Evolutionary conservation across 2,329 filamentous ascomycete species (phyloP).

Genomic region (Cytospora piceae): DNA sequence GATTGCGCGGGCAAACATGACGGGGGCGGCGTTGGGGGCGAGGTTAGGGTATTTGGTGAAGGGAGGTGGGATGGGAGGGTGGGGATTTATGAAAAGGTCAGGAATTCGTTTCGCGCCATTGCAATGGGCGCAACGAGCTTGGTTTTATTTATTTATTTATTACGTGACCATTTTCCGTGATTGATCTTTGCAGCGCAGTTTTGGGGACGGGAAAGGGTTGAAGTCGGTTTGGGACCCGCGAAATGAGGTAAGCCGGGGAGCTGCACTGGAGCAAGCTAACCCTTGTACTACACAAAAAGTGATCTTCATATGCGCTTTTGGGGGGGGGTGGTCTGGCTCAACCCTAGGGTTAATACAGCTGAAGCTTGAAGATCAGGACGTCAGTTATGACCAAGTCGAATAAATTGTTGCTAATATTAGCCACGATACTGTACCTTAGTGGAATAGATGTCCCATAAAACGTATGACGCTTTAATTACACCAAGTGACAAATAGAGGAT

Average conservation of each 20-base stretch:
- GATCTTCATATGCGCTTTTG: too few relatives aligned
- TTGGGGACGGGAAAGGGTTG: slow-evolving; percentile 23
- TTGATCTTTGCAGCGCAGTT: slow-evolving; percentile 28
- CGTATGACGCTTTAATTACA: too few relatives aligned
- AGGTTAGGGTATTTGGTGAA: background rate
- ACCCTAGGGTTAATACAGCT: background rate
- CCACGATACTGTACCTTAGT: too few relatives aligned
- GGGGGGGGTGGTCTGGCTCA: background rate
- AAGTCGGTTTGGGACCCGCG: background rate
- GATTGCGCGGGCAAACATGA: slow-evolving; percentile 27
- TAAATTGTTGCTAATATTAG: too few relatives aligned
- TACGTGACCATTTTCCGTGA: slow-evolving; percentile 24
- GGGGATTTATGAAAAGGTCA: slow-evolving; percentile 24
- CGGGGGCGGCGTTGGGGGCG: background rate
- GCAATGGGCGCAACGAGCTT: slow-evolving; percentile 21
- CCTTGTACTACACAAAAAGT: too few relatives aligned
- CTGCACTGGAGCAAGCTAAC: too few relatives aligned
- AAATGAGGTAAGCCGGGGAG: background rate
- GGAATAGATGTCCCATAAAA: too few relatives aligned
- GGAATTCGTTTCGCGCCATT: slow-evolving; percentile 17
- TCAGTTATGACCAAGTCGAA: too few relatives aligned
- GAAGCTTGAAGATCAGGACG: too few relatives aligned
- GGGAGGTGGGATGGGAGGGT: background rate
- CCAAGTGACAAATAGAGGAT: too few relatives aligned
- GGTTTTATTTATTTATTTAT: background rate